A percentile compares a stretch with the other conserved stretches of the same genome.
Conservation (phyloP, 164 flowering plant genomes). For the Cinnamomum chago region DNA sequence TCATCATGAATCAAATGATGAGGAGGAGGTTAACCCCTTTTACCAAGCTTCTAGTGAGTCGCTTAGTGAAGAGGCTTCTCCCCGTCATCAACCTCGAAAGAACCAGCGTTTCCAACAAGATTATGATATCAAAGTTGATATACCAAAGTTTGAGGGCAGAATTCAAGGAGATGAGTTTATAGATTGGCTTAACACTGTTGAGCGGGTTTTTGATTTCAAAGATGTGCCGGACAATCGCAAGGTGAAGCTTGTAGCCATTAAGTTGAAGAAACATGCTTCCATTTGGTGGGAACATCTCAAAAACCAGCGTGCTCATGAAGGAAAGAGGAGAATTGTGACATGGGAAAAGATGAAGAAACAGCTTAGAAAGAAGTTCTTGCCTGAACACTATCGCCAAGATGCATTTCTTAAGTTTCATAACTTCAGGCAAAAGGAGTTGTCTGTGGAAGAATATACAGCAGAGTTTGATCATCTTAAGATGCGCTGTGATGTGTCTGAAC, state of each 20-base stretch:
- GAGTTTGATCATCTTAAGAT: too few species aligned
- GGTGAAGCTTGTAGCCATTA: too few species aligned
- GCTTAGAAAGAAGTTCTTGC: not conserved
- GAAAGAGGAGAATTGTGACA: not conserved
- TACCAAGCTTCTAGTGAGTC: not conserved
- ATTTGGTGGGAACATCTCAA: too few species aligned
- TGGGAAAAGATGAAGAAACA: too few species aligned
- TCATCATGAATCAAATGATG: not conserved
- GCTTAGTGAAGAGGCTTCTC: not conserved
- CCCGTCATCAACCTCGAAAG: not conserved
- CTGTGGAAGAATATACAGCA: not conserved
- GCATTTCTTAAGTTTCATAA: not conserved
- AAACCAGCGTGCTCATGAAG: too few species aligned
- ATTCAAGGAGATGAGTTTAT: not conserved
- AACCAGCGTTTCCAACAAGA: not conserved
- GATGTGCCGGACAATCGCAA: too few species aligned
- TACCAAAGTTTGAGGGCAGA: not conserved
- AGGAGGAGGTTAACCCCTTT: not conserved
- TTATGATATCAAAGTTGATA: not conserved
- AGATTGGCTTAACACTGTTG: too few species aligned
- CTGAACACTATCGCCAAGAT: not conserved
- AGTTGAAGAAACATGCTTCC: too few species aligned
- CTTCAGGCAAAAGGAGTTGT: not conserved
- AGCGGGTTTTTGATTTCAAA: too few species aligned
- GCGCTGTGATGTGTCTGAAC: not conserved